Base-by-base conservation (phyloP, 148 eudicot species). In the Camellia granthamiana region DNA sequence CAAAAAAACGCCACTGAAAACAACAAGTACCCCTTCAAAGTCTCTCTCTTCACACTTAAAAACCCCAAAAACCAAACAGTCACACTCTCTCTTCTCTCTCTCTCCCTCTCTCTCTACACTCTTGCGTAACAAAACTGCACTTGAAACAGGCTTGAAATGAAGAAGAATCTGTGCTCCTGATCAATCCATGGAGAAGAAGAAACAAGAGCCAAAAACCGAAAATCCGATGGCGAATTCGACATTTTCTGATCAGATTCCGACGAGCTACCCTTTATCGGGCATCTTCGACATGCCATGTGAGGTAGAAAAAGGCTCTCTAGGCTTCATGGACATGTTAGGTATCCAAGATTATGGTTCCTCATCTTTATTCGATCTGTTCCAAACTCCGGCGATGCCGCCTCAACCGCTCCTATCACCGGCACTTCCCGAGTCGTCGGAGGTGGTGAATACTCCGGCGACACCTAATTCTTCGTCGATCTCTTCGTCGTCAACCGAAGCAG, bases 381-480 rank as follows among this genome's bases (percentile, higher is more conserved):
- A 82, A 13, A 73, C 49, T 8, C 84, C 63, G 19, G 72, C 13
- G 56, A 19, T 82, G 23, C 77, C 77, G 21, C 64, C 38, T 0
- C 83, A 72, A 44, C 81, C 77, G 2, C 54, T 69, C 55, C 85
- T 81, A 10, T 69, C 82, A 15, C 77, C 80, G 65, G 54, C 88
- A 5, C 58, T 42, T 55, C 84, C 74, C 44, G 90, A 88, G 12
- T 77, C 84, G 3, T 88, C 91, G 2, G 91, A 89, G 72, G 88
- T 86, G 69, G 87, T 88, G 6, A 87, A 86, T 56, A 86, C 90
- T 64, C 93, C 95, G 59, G 87, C 86, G 0, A 92, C 91, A 0
- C 96, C 96, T 0, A 89, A 89, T 69, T 89, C 92, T 0, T 83
- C 86, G 0, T 90, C 92, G 18, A 85, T 92, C 30, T 90, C 93